Conservation (phyloP, 805 yeast genomes). For the Candida tallmaniae region DNA sequence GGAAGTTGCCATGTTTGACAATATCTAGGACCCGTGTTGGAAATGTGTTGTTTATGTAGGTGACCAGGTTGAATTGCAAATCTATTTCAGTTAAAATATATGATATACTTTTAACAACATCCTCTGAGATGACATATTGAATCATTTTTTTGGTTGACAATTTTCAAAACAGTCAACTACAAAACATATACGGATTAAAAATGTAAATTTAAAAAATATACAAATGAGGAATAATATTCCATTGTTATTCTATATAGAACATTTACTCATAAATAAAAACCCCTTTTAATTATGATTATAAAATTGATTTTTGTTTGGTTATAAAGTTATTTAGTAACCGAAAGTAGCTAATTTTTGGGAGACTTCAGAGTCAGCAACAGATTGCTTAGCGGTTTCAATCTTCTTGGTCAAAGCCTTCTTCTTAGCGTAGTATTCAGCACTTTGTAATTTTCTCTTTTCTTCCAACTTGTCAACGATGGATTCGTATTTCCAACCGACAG, state of each 20-base stretch:
- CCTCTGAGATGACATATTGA: slow-evolving; percentile 4
- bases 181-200: background rate
- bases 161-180: too few relatives aligned
- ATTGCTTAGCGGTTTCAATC: slow-evolving; percentile 78
- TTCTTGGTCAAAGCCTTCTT: slow-evolving; percentile 95
- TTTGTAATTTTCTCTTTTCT: slow-evolving; percentile 98
- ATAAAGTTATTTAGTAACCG: slow-evolving; percentile 71
- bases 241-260: slow-evolving; percentile 1
- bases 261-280: slow-evolving; percentile 1
- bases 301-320: background rate
- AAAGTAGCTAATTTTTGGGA: slow-evolving; percentile 91
- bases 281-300: slow-evolving; percentile 1
- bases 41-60: slow-evolving; percentile 12
- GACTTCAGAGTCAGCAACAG: slow-evolving; percentile 86
- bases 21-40: slow-evolving; percentile 10
- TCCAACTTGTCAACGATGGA: slow-evolving; percentile 95
- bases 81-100: slow-evolving; percentile 3
- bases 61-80: slow-evolving; percentile 1
- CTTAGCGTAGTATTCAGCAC: slow-evolving; percentile 98
- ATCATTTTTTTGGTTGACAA: slow-evolving; percentile 1
- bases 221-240: background rate
- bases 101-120: slow-evolving; percentile 5
- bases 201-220: slow-evolving; percentile 3
- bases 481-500: slow-evolving; percentile 99
- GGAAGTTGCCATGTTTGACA: slow-evolving; percentile 3